A percentile compares a stretch with the other conserved stretches of the same genome.
phyloP scores from a whole-genome alignment of 1,139 yeast species.

The Taphrina pruni region DNA sequence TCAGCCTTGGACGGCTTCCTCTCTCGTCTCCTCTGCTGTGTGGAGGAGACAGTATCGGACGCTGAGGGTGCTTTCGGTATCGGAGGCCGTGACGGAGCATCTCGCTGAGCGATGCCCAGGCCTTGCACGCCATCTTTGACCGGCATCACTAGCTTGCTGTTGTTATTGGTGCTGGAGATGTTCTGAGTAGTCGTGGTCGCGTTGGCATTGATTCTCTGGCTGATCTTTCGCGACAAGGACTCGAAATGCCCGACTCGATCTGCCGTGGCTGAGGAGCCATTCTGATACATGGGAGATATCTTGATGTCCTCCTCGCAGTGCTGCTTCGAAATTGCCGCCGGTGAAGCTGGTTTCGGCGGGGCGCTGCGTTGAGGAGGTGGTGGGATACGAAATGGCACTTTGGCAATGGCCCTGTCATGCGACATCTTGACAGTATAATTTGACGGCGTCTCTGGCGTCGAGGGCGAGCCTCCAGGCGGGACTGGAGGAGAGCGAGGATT shows the following conservation, averaged over 20 bases:
- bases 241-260: conserved; percentile 10
- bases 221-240: conserved; percentile 11
- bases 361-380: conserved; percentile 26
- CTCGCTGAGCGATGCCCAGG: conserved; percentile 16
- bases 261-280: conserved; percentile 6
- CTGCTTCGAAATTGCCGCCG: not conserved
- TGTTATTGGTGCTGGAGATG: no score
- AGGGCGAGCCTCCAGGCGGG: conserved; percentile 46
- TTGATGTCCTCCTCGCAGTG: not conserved
- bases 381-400: conserved; percentile 21
- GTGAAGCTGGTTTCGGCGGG: not conserved
- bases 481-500: conserved; percentile 52
- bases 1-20: conserved; percentile 62
- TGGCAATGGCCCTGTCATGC: conserved; percentile 16
- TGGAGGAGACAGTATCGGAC: conserved; percentile 19
- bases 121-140: conserved; percentile 21
- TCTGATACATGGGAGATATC: not conserved
- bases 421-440: conserved; percentile 26
- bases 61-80: conserved; percentile 47
- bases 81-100: conserved; percentile 17
- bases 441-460: conserved; percentile 37
- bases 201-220: not conserved
- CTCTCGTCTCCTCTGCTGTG: conserved; percentile 64
- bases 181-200: not conserved
- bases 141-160: conserved; percentile 1